Evolutionary conservation across 2,329 filamentous ascomycete species (phyloP).

Genomic region (Epichloe typhina): DNA sequence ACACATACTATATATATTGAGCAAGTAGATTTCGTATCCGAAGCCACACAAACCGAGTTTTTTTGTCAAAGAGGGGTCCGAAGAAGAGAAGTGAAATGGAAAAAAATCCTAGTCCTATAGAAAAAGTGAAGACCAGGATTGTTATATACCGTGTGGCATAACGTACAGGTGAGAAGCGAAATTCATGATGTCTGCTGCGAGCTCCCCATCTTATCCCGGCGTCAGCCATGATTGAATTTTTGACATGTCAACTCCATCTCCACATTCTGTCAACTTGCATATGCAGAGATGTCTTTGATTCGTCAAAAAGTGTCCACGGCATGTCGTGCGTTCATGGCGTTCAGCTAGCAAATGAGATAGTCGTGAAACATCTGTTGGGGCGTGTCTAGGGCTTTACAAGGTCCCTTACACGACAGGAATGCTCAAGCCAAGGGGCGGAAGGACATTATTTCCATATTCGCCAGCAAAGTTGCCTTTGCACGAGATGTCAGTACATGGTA

Average conservation of each 20-base stretch:
- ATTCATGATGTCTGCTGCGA: constrained; percentile 3
- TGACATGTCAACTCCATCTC: background rate
- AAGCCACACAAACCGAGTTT: background rate
- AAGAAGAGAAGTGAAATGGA: constrained; percentile 4
- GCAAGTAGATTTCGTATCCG: background rate
- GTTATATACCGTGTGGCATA: constrained; percentile 20
- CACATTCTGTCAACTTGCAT: background rate
- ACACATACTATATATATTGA: constrained; percentile 4
- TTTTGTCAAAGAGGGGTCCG: background rate
- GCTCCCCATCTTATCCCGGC: constrained; percentile 3
- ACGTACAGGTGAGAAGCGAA: constrained; percentile 24
- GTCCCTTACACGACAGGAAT: constrained; percentile 15
- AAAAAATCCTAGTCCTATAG: constrained; percentile 5
- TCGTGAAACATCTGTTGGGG: background rate
- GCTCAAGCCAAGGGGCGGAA: constrained; percentile 20
- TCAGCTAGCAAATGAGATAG: background rate
- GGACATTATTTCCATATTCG: constrained; percentile 27
- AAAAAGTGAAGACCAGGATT: constrained; percentile 15
- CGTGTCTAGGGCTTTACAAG: background rate
- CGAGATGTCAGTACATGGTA: constrained; percentile 5
- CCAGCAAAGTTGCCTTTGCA: background rate
- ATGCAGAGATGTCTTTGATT: background rate
- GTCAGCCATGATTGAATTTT: background rate
- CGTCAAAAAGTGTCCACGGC: background rate
- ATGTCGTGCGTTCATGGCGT: background rate